These are phyloP conservation scores for Amaranthus tricolor DNA, from an alignment of 179 eudicot genomes.

Conservation along the genomic window DNA sequence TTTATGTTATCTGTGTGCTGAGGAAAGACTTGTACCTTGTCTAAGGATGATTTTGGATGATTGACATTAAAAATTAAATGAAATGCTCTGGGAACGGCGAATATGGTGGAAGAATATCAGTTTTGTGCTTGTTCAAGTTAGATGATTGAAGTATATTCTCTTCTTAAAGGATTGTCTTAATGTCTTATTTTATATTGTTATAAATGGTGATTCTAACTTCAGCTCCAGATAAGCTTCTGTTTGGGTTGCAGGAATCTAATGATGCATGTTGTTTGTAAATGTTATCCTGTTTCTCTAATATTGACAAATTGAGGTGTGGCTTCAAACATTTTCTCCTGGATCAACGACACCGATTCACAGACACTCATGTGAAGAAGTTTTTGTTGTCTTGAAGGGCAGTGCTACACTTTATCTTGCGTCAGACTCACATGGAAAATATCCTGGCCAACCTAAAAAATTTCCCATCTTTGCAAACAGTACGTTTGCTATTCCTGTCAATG, in stretches of 20 bases:
- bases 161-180: neutral
- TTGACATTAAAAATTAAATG: too few species aligned
- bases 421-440: conserved; percentile 56
- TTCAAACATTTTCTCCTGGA: conserved; percentile 80
- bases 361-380: conserved; percentile 94
- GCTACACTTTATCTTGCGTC: conserved; percentile 73
- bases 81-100: too few species aligned
- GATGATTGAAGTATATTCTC: too few species aligned
- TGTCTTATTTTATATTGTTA: too few species aligned
- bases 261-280: conserved; percentile 1
- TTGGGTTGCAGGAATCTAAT: neutral
- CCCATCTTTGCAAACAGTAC: conserved; percentile 70
- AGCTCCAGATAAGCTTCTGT: neutral
- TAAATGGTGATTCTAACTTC: too few species aligned
- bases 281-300: neutral
- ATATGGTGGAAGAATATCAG: too few species aligned
- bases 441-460: conserved; percentile 65
- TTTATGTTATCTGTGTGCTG: too few species aligned
- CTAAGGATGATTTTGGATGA: too few species aligned
- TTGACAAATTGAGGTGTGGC: conserved; percentile 81
- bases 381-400: conserved; percentile 73
- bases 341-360: conserved; percentile 73
- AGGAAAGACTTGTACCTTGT: too few species aligned
- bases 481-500: conserved; percentile 68
- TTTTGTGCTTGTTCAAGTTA: too few species aligned